Evolutionary conservation across 2,329 filamentous ascomycete genomes (phyloP), one percentile per base, ranked within the genome.

Genomic region (Septoria linicola): DNA sequence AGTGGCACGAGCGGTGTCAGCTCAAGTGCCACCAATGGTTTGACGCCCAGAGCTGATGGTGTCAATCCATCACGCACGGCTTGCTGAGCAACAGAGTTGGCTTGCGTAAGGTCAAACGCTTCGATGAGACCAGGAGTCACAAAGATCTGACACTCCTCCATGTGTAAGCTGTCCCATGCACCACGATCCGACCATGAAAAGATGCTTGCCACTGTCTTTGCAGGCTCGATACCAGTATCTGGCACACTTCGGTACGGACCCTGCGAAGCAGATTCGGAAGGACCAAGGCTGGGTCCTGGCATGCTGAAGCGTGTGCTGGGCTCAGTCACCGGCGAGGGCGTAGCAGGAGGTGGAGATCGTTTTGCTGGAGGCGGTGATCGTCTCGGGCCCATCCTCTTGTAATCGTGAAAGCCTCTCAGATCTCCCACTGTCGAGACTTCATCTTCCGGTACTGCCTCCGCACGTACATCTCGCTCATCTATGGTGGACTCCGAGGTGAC

Each of bases 1-100:
- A 97, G 84, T 60, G 91, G 87, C 6, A 97, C 92, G 31, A 96
- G 76, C 0, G 93, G 93, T 0, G 92, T 97, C 35, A 99, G 81
- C 65, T 96, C 89, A 27, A 96, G 80, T 4, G 86, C 87, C 53
- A 85, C 70, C 25, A 85, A 70, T 25, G 81, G 82, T 49, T 74
- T 73, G 50, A 68, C 66, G 54, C 48, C 70, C 41, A 54, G 68
- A 56, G 62, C 68, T 5, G 68, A 61, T 7, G 66, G 54, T 67
- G 68, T 49, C 66, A 72, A 36, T 69, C 69, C 71, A 46, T 73
- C 70, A 46, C 72, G 70, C 49, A 66, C 70, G 55, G 68, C 60
- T 61, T 65, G 66, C 58, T 62, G 62, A 53, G 54, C 66, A 34
- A 70, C 75, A 43, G 68, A 73, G 59, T 76, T 73, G n/a, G 71